These are phyloP conservation scores for Gnaphalium uliginosum DNA, from an alignment of 129 eudicot species.

Conservation along the genomic window DNA sequence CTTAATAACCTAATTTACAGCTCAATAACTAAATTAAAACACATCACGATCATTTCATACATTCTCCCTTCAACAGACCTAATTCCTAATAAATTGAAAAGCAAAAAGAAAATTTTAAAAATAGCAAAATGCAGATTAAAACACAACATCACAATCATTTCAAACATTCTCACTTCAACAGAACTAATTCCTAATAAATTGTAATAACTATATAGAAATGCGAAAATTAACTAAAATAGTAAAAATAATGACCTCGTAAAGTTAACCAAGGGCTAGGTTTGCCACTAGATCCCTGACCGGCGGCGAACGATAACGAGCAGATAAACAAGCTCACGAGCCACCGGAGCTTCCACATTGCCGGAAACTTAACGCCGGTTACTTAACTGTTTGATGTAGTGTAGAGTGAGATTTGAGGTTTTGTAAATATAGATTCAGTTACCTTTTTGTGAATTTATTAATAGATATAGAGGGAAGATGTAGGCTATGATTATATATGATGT, in stretches of 20 bases:
- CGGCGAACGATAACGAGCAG: not conserved
- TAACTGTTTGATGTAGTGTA: not conserved
- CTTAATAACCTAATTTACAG: not conserved
- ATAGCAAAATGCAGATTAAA: no score
- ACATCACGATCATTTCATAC: not conserved
- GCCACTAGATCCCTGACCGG: not conserved
- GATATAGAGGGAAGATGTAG: not conserved
- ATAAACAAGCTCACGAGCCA: not conserved
- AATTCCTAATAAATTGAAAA: no score
- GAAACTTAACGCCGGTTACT: not conserved
- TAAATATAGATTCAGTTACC: not conserved
- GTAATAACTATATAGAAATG: not conserved
- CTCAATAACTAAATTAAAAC: not conserved
- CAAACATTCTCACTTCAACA: no score
- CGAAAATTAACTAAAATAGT: not conserved
- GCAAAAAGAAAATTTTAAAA: no score
- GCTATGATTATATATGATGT: not conserved
- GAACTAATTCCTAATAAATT: no score
- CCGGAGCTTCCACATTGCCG: not conserved
- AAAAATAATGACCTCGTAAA: not conserved
- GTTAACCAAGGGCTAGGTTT: not conserved
- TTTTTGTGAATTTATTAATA: not conserved
- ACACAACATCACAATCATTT: no score
- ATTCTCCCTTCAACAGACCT: no score
- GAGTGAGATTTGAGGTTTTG: not conserved